A percentile compares a stretch with the other conserved stretches of the same genome.
Conservation (phyloP, 176 grass and related monocot genomes). For the Carex myosuroides region DNA sequence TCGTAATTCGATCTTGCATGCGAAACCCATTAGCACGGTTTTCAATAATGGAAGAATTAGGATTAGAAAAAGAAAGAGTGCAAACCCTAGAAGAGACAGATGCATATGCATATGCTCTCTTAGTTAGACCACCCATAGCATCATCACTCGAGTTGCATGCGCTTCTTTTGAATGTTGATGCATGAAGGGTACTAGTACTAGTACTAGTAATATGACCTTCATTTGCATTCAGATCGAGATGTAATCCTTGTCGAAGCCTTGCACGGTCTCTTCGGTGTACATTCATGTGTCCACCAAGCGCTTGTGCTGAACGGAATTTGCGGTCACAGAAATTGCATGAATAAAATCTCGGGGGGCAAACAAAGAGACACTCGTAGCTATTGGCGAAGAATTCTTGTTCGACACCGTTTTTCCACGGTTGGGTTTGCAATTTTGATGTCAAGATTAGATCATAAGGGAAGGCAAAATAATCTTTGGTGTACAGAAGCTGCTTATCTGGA, state of each 20-base stretch:
- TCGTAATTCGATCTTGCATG: background rate
- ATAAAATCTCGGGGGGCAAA: constrained; percentile 1
- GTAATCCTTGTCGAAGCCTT: background rate
- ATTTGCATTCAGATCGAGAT: background rate
- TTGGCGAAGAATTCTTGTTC: background rate
- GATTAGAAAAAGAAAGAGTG: background rate
- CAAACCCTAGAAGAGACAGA: background rate
- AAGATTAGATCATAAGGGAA: background rate
- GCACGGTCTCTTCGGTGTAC: constrained; percentile 15
- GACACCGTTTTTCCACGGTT: background rate
- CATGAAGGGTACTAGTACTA: background rate
- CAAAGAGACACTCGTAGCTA: background rate
- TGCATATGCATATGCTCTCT: background rate
- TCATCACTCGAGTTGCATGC: background rate
- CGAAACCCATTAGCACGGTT: background rate
- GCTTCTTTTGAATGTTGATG: background rate
- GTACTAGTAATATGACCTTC: background rate
- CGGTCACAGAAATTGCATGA: background rate
- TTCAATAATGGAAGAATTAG: background rate
- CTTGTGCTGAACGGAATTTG: constrained; percentile 4
- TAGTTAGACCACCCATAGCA: background rate
- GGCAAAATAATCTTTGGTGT: background rate
- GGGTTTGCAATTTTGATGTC: background rate
- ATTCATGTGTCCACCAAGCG: constrained; percentile 9
- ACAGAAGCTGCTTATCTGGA: background rate